phyloP scores from a whole-genome alignment of 805 yeast genomes.

The Vanderwaltozyma yarrowii region DNA sequence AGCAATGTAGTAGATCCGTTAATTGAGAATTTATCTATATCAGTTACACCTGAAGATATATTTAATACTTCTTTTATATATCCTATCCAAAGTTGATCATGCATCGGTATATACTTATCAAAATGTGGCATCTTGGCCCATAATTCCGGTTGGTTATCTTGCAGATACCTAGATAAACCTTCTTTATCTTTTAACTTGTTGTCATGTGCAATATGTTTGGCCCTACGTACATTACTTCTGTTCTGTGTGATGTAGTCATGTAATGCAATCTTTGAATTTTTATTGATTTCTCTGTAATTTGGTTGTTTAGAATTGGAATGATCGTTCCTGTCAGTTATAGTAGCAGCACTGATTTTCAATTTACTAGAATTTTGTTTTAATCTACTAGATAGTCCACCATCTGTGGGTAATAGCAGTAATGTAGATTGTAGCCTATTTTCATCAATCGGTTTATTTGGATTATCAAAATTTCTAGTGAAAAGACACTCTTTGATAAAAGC shows the following conservation, averaged over 20 bases:
- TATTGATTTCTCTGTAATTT: constrained; percentile 19
- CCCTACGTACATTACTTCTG: constrained; percentile 15
- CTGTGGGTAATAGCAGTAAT: constrained; percentile 28
- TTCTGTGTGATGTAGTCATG: constrained; percentile 18
- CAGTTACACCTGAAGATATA: constrained; percentile 16
- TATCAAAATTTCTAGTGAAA: constrained; percentile 19
- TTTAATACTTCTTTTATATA: constrained; percentile 52
- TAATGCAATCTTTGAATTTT: constrained; percentile 25
- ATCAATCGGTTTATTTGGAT: constrained; percentile 23
- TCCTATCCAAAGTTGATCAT: constrained; percentile 55
- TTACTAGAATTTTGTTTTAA: constrained; percentile 15
- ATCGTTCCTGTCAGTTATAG: not conserved
- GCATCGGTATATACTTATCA: constrained; percentile 43
- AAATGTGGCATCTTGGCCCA: constrained; percentile 29
- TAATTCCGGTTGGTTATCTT: constrained; percentile 11
- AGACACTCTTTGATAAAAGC: constrained; percentile 22
- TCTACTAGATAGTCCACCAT: constrained; percentile 20
- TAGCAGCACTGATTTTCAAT: constrained; percentile 8
- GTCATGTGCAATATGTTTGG: constrained; percentile 23
- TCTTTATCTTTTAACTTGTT: constrained; percentile 8
- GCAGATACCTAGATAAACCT: constrained; percentile 17
- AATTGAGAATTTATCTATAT: constrained; percentile 11
- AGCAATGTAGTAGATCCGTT: constrained; percentile 32
- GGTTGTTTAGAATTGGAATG: constrained; percentile 9
- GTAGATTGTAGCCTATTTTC: constrained; percentile 27